Base-by-base conservation (phyloP, 202 grass and related monocot genomes). In the Cymbopogon flexuosus region DNA sequence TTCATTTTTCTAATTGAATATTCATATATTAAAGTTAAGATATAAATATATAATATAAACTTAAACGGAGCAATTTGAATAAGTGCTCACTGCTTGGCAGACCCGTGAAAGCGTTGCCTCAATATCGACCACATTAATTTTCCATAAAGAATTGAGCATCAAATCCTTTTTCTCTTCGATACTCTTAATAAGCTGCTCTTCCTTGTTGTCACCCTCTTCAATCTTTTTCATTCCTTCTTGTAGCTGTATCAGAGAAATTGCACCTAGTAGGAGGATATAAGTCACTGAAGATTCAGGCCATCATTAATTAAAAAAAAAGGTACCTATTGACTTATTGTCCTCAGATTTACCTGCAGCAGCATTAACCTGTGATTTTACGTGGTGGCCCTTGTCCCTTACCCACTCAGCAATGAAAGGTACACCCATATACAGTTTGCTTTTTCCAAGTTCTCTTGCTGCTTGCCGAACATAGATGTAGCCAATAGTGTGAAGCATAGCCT, bases 401-500 rank as follows among this genome's bases (percentile, higher is more conserved):
- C 95, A 97, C 85, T 97, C 95, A 65, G 94, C 94, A 79, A 97
- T 91, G 88, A 97, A 97, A 39, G 94, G 94, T 77, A 94, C 87
- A 52, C 90, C 86, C 84, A 97, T 94, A 77, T 89, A 89, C 43
- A 89, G 13, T 82, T 8, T 89, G 65, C 64, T 89, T 89, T 92
- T 98, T 80, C 86, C 95, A 22, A 98, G 84, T 66, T 93, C 92
- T 84, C 84, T 94, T 77, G 92, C 39, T 19, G 90, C 92, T 90
- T 94, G 90, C 59, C 92, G 88, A 73, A 89, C 81, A 89, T 98
- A 98, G 70, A 98, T 94, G 66, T 98, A 94, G 35, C 95, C 95
- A 80, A 94, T 88, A 69, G 92, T 98, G 73, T 98, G 88, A 56
- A 94, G 87, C 95, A 98, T 94, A 73, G 92, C 95, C 84, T 98